A percentile compares a stretch with the other conserved stretches of the same genome.
phyloP scores from a whole-genome alignment of 352 stramenopile species.

The Pythium insidiosum region DNA sequence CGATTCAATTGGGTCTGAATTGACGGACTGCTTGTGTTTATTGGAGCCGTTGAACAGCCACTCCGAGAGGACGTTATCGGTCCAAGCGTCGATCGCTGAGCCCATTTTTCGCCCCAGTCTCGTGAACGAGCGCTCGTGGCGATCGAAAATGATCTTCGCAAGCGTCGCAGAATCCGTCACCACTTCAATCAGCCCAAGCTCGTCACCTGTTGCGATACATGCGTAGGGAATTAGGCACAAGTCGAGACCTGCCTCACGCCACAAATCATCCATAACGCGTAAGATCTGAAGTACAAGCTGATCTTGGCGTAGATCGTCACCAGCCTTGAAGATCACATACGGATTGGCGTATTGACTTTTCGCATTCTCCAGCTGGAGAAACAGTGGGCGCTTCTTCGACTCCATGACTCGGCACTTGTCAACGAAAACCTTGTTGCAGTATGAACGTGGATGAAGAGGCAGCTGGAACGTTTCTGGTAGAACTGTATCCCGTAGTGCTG shows the following conservation, averaged over 20 bases:
- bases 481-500: conserved; percentile 37
- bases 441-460: conserved; percentile 77
- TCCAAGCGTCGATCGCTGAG: conserved; percentile 57
- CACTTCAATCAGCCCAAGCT: conserved; percentile 88
- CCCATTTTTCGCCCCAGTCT: conserved; percentile 61
- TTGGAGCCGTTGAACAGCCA: conserved; percentile 46
- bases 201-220: conserved; percentile 81
- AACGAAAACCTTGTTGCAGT: conserved; percentile 68
- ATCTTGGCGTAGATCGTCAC: conserved; percentile 91
- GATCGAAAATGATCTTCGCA: conserved; percentile 78
- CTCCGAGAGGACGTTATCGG: conserved; percentile 56
- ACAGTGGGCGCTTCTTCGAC: conserved; percentile 89
- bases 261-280: conserved; percentile 88
- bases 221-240: conserved; percentile 82
- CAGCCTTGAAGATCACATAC: conserved; percentile 89
- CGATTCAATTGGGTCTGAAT: too few relatives aligned
- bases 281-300: conserved; percentile 90
- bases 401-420: conserved; percentile 90
- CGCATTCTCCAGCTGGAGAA: conserved; percentile 75
- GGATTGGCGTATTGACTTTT: conserved; percentile 51
- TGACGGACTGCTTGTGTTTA: neutral
- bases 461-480: conserved; percentile 86
- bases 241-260: conserved; percentile 78
- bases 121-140: conserved; percentile 46
- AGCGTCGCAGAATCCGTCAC: conserved; percentile 84